Percentiles rank a stretch among this genome's conserved stretches.
Conservation (phyloP, 805 yeast species). For the baker's yeast (Saccharomyces cerevisiae) region DNA sequence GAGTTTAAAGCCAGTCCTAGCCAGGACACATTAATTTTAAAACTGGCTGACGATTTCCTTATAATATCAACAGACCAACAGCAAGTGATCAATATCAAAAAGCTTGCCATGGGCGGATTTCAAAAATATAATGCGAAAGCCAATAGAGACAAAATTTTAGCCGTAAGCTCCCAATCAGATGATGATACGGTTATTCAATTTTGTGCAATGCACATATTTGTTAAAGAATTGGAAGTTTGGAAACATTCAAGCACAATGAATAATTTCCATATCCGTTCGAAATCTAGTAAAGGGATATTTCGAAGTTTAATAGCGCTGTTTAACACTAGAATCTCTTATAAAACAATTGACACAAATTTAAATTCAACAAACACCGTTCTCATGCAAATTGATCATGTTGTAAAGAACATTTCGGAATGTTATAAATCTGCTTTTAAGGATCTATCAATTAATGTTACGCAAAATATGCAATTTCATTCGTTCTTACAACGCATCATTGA, state of each 20-base stretch:
- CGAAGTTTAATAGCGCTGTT: constrained; percentile 20
- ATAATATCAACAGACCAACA: constrained; percentile 44
- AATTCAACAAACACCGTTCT: constrained; percentile 10
- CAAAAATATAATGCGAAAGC: constrained; percentile 36
- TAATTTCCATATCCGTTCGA: constrained; percentile 7
- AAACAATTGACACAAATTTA: constrained; percentile 20
- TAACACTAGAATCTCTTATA: constrained; percentile 29
- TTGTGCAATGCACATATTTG: constrained; percentile 37
- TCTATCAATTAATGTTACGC: not conserved
- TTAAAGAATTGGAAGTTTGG: constrained; percentile 29
- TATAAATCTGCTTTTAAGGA: not conserved
- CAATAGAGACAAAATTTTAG: constrained; percentile 35
- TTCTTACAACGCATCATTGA: not conserved
- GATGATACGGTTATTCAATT: constrained; percentile 24
- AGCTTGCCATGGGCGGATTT: constrained; percentile 32
- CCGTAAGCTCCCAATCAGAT: constrained; percentile 17
- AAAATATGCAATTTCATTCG: not conserved
- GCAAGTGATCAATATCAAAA: constrained; percentile 27
- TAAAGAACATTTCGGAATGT: not conserved
- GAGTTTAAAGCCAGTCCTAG: constrained; percentile 22
- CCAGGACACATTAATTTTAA: constrained; percentile 36
- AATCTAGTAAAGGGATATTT: constrained; percentile 18
- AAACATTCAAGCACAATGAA: constrained; percentile 26
- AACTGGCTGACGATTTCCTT: constrained; percentile 82
- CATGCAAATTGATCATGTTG: not conserved